Evolutionary conservation across 306 rosid species (phyloP).

Genomic region (Quercus gilva): DNA sequence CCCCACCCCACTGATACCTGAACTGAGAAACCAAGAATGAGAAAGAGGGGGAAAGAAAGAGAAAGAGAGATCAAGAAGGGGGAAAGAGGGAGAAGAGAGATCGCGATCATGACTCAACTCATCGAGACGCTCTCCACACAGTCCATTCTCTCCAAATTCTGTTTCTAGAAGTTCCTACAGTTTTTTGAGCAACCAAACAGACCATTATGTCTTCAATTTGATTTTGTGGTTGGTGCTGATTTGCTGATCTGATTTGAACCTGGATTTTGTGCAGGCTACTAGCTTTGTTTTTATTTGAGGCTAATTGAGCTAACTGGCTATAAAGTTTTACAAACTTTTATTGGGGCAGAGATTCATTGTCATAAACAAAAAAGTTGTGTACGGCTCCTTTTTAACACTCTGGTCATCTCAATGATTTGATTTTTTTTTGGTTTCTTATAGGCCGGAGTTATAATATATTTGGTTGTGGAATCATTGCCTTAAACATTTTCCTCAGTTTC

Average conservation of each 20-base stretch:
- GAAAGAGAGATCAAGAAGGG: not conserved
- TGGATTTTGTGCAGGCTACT: not conserved
- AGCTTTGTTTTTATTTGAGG: not conserved
- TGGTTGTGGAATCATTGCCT: slow-evolving; percentile 39
- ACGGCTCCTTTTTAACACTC: slow-evolving; percentile 9
- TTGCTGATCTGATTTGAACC: not conserved
- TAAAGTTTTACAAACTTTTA: too few species aligned
- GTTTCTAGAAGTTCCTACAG: not conserved
- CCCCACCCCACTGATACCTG: too few species aligned
- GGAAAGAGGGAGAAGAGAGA: not conserved
- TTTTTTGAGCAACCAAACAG: not conserved
- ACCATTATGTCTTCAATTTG: not conserved
- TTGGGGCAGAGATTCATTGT: not conserved
- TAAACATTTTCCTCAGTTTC: slow-evolving; percentile 12
- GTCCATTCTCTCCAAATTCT: not conserved
- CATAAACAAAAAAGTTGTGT: not conserved
- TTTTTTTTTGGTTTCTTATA: slow-evolving; percentile 39
- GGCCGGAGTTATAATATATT: slow-evolving; percentile 21
- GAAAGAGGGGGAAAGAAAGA: not conserved
- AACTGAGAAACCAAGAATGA: not conserved
- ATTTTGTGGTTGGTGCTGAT: not conserved
- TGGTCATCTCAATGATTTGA: slow-evolving; percentile 36
- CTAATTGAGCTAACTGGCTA: too few species aligned
- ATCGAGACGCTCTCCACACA: too few species aligned
- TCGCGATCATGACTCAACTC: not conserved